phyloP scores from a whole-genome alignment of 768 basidiomycete species.

The Russula olivacea region DNA sequence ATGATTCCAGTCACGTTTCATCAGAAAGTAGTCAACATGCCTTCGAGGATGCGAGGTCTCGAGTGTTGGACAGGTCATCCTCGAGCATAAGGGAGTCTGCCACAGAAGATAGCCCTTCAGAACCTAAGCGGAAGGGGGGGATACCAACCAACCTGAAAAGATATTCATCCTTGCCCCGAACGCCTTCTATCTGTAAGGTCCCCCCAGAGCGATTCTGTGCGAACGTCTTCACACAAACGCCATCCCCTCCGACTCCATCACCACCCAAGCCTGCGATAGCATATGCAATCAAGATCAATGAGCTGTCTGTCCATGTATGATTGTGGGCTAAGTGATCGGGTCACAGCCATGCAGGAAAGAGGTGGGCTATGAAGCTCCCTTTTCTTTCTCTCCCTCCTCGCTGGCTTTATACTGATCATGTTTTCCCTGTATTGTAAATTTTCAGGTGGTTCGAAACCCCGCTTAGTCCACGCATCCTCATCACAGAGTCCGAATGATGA shows the following conservation, averaged over 20 bases:
- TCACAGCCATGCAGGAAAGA: conserved; percentile 48
- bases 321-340: conserved; percentile 75
- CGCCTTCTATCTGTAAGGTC: conserved; percentile 48
- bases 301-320: conserved; percentile 67
- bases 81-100: conserved; percentile 7
- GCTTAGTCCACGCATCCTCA: conserved; percentile 4
- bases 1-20: conserved; percentile 8
- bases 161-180: conserved; percentile 56
- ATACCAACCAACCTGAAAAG: conserved; percentile 36
- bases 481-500: not conserved
- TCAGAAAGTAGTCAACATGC: conserved; percentile 27
- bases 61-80: not conserved
- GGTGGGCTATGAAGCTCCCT: conserved; percentile 37
- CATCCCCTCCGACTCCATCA: conserved; percentile 26
- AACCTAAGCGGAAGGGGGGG: conserved; percentile 26
- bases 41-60: conserved; percentile 9
- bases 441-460: conserved; percentile 20
- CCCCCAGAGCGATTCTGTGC: too few species aligned
- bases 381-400: conserved; percentile 1
- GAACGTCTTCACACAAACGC: conserved; percentile 21
- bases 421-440: not conserved
- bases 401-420: conserved; percentile 3
- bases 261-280: conserved; percentile 41
- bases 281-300: conserved; percentile 81
- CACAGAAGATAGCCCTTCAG: conserved; percentile 11